A percentile compares a stretch with the other conserved stretches of the same genome.
These are phyloP conservation scores for Pseudopithomyces chartarum DNA, from an alignment of 2,329 filamentous ascomycete species.

Conservation along the genomic window DNA sequence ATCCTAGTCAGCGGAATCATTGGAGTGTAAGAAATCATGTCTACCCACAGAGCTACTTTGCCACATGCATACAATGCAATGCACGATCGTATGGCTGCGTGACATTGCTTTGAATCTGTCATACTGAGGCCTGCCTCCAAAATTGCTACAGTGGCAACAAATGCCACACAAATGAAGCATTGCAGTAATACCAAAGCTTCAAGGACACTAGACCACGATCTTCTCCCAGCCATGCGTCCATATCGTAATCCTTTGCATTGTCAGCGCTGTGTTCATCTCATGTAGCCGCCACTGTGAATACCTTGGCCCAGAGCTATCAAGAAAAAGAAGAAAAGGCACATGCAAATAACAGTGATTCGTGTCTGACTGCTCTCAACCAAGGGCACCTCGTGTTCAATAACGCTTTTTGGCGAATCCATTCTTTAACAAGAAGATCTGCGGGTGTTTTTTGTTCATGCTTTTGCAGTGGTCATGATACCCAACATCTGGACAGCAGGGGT, in stretches of 20 bases:
- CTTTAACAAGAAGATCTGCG: not conserved
- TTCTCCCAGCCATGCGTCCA: slow-evolving; percentile 18
- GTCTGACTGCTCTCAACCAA: not conserved
- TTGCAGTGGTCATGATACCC: too few relatives aligned
- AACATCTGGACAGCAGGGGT: too few relatives aligned
- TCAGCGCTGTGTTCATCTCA: not conserved
- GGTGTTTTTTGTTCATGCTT: too few relatives aligned
- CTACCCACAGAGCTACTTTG: slow-evolving; percentile 34
- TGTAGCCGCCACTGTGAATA: slow-evolving; percentile 2
- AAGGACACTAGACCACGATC: slow-evolving; percentile 15
- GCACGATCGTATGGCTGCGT: slow-evolving; percentile 41
- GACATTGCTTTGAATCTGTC: slow-evolving; percentile 29
- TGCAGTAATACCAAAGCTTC: slow-evolving; percentile 25
- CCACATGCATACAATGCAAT: slow-evolving; percentile 40
- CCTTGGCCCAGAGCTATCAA: slow-evolving; percentile 25
- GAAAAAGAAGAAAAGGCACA: slow-evolving; percentile 20
- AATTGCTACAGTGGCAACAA: slow-evolving; percentile 34
- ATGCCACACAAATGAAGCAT: slow-evolving; percentile 23
- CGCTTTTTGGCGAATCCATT: not conserved
- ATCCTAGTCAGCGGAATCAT: not conserved
- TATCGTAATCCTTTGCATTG: slow-evolving; percentile 11
- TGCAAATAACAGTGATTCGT: slow-evolving; percentile 10
- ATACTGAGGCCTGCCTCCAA: slow-evolving; percentile 34
- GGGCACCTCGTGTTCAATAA: not conserved
- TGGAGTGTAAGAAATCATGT: not conserved